phyloP scores from a whole-genome alignment of 1,284 basidiomycete species.

The Melampsora americana region DNA sequence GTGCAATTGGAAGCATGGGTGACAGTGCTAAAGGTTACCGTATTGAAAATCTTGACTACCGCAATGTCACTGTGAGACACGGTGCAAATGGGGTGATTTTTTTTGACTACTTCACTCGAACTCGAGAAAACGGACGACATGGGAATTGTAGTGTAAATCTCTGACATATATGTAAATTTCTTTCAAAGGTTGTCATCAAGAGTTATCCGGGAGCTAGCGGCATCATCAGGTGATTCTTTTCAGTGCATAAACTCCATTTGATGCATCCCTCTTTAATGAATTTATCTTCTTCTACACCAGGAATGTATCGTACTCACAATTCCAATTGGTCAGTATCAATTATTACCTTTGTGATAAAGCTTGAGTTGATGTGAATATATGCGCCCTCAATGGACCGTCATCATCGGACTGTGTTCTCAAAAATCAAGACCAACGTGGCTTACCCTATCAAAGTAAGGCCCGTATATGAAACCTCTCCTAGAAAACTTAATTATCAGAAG shows the following conservation, averaged over 20 bases:
- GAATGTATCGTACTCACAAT: constrained; percentile 18
- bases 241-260: neutral
- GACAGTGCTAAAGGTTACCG: neutral
- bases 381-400: too few relatives aligned
- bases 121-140: too few relatives aligned
- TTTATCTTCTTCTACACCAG: neutral
- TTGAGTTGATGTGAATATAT: neutral
- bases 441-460: constrained; percentile 32
- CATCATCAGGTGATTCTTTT: constrained; percentile 13
- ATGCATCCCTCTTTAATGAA: neutral
- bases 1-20: constrained; percentile 31
- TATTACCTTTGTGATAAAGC: neutral
- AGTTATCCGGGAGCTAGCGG: constrained; percentile 14
- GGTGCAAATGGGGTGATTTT: constrained; percentile 28
- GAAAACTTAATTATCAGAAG: neutral
- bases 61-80: constrained; percentile 23
- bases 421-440: constrained; percentile 25
- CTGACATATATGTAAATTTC: neutral
- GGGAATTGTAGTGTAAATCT: too few relatives aligned
- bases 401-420: neutral
- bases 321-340: constrained; percentile 16
- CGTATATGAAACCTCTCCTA: neutral
- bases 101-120: neutral
- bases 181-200: constrained; percentile 19
- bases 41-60: constrained; percentile 18